A percentile compares a stretch with the other conserved stretches of the same genome.
Conservation (phyloP, 1,139 yeast species). For the Sugiyamaella novakii region DNA sequence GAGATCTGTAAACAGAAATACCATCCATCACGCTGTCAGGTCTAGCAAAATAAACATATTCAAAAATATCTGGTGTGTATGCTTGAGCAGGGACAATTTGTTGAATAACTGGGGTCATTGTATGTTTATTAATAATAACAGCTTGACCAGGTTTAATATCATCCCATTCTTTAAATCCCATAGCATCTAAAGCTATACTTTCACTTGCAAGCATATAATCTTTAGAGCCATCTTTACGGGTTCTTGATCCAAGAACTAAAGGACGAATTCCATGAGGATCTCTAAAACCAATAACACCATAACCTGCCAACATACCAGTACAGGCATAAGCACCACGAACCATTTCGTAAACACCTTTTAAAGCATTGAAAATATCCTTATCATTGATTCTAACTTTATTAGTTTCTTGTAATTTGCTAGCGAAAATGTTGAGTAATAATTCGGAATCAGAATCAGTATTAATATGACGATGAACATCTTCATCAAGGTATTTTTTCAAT, state of each 20-base stretch:
- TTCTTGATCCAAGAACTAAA: slow-evolving; percentile 78
- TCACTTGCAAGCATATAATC: slow-evolving; percentile 97
- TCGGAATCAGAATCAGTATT: slow-evolving; percentile 97
- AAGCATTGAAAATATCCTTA: slow-evolving; percentile 83
- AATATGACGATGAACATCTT: slow-evolving; percentile 93
- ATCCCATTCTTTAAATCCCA: slow-evolving; percentile 75
- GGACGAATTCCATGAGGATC: slow-evolving; percentile 98
- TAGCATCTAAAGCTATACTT: slow-evolving; percentile 93
- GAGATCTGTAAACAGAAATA: slow-evolving; percentile 86
- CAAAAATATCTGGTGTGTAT: slow-evolving; percentile 95
- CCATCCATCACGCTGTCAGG: slow-evolving; percentile 97
- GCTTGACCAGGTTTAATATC: slow-evolving; percentile 96
- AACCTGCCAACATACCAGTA: slow-evolving; percentile 93
- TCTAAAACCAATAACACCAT: slow-evolving; percentile 91
- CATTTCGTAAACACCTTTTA: slow-evolving; percentile 74
- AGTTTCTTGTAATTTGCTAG: slow-evolving; percentile 85
- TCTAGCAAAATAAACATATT: slow-evolving; percentile 96
- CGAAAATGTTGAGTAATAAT: slow-evolving; percentile 82
- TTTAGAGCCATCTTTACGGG: slow-evolving; percentile 63
- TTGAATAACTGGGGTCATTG: slow-evolving; percentile 70
- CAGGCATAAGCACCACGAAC: slow-evolving; percentile 97
- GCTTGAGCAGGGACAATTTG: slow-evolving; percentile 80
- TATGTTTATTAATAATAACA: slow-evolving; percentile 79
- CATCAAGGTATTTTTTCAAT: slow-evolving; percentile 78
- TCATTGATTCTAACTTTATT: slow-evolving; percentile 93